Conservation (phyloP, 2,329 filamentous ascomycete genomes). For the Tolypocladium tropicale region DNA sequence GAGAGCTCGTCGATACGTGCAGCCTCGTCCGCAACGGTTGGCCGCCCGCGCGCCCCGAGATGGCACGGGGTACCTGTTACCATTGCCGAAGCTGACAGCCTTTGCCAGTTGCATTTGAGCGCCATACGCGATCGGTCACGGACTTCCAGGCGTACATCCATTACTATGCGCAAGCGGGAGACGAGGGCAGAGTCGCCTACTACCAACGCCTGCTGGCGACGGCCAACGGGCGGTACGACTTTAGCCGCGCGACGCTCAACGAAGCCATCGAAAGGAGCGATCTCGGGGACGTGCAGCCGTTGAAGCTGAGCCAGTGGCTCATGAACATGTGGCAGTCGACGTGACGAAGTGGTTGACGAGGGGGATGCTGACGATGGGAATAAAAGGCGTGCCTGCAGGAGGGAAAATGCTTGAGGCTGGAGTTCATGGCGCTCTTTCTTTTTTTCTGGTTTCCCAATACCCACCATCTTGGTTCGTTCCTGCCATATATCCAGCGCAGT, state of each 20-base stretch:
- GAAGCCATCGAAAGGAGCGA: constrained; percentile 26
- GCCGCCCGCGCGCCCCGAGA: not conserved
- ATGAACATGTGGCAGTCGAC: constrained; percentile 11
- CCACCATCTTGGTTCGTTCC: not conserved
- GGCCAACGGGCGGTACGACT: constrained; percentile 57
- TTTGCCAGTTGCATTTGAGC: constrained; percentile 27
- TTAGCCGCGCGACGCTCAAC: constrained; percentile 51
- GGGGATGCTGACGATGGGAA: not conserved
- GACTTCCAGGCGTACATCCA: constrained; percentile 29
- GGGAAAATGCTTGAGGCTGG: not conserved
- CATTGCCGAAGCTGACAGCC: constrained; percentile 8
- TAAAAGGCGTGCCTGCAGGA: not conserved
- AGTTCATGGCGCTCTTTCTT: not conserved
- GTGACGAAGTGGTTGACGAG: too few relatives aligned
- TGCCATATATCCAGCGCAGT: not conserved
- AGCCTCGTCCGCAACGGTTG: constrained; percentile 38
- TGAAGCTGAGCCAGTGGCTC: constrained; percentile 45
- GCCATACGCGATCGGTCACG: constrained; percentile 25
- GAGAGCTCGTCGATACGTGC: constrained; percentile 44
- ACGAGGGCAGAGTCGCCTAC: constrained; percentile 38
- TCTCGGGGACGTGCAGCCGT: constrained; percentile 33
- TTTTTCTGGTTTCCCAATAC: not conserved
- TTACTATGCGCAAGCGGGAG: constrained; percentile 34
- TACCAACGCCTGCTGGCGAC: constrained; percentile 58
- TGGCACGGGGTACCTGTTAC: not conserved